These are phyloP conservation scores for Epichloe elymi DNA, from an alignment of 2,329 filamentous ascomycete genomes.

Conservation along the genomic window DNA sequence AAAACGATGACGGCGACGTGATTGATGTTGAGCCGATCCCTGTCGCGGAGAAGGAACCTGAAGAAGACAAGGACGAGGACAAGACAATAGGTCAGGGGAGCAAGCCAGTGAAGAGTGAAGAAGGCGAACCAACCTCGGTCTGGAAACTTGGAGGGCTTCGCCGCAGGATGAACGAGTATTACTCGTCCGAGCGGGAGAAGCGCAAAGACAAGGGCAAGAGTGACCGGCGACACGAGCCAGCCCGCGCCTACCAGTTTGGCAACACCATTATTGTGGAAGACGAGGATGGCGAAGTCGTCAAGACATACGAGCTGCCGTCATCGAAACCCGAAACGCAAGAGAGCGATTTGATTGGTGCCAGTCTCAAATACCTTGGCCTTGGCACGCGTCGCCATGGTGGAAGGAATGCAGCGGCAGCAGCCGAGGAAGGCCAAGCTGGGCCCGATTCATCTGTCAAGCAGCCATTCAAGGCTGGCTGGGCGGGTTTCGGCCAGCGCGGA, in stretches of 20 bases:
- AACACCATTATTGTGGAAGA: constrained; percentile 83
- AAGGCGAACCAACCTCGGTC: constrained; percentile 1
- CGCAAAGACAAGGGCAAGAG: constrained; percentile 49
- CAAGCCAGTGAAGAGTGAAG: background rate
- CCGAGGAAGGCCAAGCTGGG: constrained; percentile 20
- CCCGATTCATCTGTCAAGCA: constrained; percentile 22
- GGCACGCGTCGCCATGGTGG: constrained; percentile 30
- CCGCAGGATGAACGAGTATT: constrained; percentile 37
- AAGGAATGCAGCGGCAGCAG: constrained; percentile 18
- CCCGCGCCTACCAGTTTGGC: constrained; percentile 75
- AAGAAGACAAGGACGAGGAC: background rate
- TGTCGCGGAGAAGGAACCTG: background rate
- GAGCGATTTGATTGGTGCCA: constrained; percentile 26
- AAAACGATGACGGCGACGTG: constrained; percentile 80
- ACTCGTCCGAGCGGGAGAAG: constrained; percentile 47
- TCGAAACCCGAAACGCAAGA: constrained; percentile 31
- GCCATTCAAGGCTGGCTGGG: constrained; percentile 36
- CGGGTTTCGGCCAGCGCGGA: constrained; percentile 27
- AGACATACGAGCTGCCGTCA: constrained; percentile 62
- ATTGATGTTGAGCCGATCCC: constrained; percentile 42
- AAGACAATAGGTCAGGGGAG: background rate
- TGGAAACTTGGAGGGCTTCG: constrained; percentile 31
- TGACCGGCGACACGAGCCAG: constrained; percentile 53
- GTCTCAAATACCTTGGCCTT: constrained; percentile 43
- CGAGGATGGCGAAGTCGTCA: constrained; percentile 74